phyloP scores from a whole-genome alignment of 306 rosid genomes.

The Vigna hirtella region DNA sequence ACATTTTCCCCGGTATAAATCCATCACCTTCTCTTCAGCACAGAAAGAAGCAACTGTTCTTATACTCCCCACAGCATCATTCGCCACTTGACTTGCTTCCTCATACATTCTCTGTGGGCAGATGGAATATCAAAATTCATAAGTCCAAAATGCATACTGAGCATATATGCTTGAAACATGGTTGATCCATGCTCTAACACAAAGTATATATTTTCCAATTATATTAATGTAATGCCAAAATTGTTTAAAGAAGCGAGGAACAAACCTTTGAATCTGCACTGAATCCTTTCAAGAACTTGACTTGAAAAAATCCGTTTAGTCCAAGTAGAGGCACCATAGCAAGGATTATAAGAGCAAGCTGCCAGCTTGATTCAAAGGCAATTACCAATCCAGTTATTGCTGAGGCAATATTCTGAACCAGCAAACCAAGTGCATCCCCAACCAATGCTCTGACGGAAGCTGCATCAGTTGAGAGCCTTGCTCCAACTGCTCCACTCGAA shows the following conservation, averaged over 20 bases:
- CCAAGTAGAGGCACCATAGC: conserved; percentile 59
- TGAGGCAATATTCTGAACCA: conserved; percentile 59
- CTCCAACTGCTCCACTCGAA: conserved; percentile 62
- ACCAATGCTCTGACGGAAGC: conserved; percentile 61
- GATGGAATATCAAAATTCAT: neutral
- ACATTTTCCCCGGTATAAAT: conserved; percentile 65
- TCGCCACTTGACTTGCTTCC: conserved; percentile 87
- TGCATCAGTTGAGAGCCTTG: conserved; percentile 69
- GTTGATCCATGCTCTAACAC: conserved; percentile 10
- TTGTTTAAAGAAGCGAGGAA: neutral
- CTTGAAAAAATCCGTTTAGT: conserved; percentile 54
- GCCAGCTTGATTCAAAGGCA: conserved; percentile 66
- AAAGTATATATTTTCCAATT: neutral
- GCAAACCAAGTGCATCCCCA: conserved; percentile 67
- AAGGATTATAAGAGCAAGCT: conserved; percentile 63
- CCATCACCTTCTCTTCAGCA: conserved; percentile 87
- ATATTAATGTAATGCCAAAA: conserved; percentile 1
- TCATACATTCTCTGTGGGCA: conserved; percentile 67
- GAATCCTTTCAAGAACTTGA: conserved; percentile 63
- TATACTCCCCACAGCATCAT: conserved; percentile 82
- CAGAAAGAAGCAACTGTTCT: conserved; percentile 87
- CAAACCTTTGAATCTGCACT: conserved; percentile 67
- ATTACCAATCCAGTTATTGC: conserved; percentile 57
- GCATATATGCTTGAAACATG: neutral
- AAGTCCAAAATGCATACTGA: conserved; percentile 1